These are phyloP conservation scores for Heliamphora pulchella DNA, from an alignment of 179 eudicot species.

Conservation along the genomic window DNA sequence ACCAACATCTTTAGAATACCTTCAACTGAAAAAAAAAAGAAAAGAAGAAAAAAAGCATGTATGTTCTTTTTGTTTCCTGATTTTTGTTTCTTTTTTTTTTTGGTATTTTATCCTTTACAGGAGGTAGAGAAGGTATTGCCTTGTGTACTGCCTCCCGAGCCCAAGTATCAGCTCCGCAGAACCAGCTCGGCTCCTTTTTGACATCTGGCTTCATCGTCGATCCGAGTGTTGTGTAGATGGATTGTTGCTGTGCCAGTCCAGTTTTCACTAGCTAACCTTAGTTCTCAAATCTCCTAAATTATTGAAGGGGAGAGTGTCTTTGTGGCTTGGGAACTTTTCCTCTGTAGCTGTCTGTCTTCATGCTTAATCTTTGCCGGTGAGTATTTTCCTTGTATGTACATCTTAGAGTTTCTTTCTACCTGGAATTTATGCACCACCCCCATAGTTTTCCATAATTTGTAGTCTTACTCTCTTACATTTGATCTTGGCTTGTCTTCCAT, in stretches of 20 bases:
- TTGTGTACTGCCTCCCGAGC: constrained; percentile 60
- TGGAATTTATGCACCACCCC: neutral
- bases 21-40: neutral
- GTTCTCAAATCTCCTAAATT: constrained; percentile 4
- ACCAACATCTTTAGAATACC: too few relatives aligned
- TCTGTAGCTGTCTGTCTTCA: neutral
- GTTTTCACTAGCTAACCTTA: constrained; percentile 14
- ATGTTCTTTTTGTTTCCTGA: neutral
- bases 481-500: too few relatives aligned
- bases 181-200: constrained; percentile 61
- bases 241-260: constrained; percentile 5
- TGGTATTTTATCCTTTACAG: constrained; percentile 28
- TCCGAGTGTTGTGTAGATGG: constrained; percentile 10
- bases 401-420: constrained; percentile 21
- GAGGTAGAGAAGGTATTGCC: constrained; percentile 67
- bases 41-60: neutral
- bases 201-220: neutral
- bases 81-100: neutral
- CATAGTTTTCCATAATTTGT: constrained; percentile 15
- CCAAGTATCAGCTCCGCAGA: constrained; percentile 71
- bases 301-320: neutral
- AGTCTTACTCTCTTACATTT: neutral
- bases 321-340: constrained; percentile 8
- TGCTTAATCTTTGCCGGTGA: constrained; percentile 14
- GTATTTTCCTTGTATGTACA: constrained; percentile 33